Percentiles rank a stretch among this genome's conserved stretches.
Conservation (phyloP, 1,284 basidiomycete species). For the Ceratobasidium sp. region DNA sequence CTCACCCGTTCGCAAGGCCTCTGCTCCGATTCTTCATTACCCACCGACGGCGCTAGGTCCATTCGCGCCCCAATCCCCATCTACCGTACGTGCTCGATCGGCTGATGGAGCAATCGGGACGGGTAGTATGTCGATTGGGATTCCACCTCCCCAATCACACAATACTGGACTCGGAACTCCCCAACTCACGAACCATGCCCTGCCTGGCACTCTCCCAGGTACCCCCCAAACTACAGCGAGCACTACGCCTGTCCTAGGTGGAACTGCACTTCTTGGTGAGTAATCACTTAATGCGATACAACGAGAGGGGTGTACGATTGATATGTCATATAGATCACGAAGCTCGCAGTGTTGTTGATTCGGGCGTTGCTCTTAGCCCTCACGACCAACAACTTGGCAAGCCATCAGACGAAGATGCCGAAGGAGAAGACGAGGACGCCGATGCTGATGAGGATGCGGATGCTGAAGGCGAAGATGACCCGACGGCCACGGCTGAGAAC, state of each 20-base stretch:
- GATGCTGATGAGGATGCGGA: conserved; percentile 18
- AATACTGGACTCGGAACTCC: conserved; percentile 4
- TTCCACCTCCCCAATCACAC: background rate
- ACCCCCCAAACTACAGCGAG: conserved; percentile 17
- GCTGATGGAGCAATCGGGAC: background rate
- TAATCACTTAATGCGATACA: too few species aligned
- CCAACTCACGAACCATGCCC: conserved; percentile 26
- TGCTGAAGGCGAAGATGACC: conserved; percentile 28
- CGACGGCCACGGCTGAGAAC: conserved; percentile 28
- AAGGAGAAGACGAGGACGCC: conserved; percentile 10
- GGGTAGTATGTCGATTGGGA: background rate
- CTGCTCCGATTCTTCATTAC: background rate
- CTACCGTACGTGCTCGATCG: conserved; percentile 1
- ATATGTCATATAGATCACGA: conserved; percentile 1
- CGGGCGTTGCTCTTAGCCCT: conserved; percentile 15
- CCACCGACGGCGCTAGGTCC: conserved; percentile 12
- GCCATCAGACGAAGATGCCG: background rate
- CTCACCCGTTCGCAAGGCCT: conserved; percentile 21
- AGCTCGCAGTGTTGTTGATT: conserved; percentile 11
- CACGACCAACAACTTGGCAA: conserved; percentile 3
- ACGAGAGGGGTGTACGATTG: background rate
- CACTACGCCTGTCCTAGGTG: conserved; percentile 10
- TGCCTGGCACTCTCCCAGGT: conserved; percentile 19
- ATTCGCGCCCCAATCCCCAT: conserved; percentile 7
- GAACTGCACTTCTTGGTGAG: background rate